These are phyloP conservation scores for Linderniella brevidens DNA, from an alignment of 257 asterid species.

Conservation along the genomic window DNA sequence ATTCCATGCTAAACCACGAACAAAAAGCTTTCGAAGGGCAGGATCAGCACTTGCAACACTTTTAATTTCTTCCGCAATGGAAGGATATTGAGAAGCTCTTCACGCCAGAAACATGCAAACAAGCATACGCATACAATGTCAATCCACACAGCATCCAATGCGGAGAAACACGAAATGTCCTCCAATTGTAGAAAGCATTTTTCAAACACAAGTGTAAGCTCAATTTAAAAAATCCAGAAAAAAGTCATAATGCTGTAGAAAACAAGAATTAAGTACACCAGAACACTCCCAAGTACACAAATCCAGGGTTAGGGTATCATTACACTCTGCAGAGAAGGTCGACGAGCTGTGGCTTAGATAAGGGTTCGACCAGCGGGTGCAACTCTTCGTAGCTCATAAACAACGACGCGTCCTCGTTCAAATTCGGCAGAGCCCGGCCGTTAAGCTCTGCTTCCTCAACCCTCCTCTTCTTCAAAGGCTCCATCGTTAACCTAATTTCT, in stretches of 20 bases:
- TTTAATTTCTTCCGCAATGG: slow-evolving; percentile 88
- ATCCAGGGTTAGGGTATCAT: slow-evolving; percentile 7
- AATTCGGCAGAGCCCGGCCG: slow-evolving; percentile 18
- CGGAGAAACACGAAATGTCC: slow-evolving; percentile 17
- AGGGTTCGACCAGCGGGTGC: slow-evolving; percentile 62
- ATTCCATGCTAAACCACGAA: slow-evolving; percentile 95
- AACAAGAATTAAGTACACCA: background rate
- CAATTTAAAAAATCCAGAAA: background rate
- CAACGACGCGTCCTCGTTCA: slow-evolving; percentile 16
- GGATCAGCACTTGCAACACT: slow-evolving; percentile 96
- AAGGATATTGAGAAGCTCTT: slow-evolving; percentile 80
- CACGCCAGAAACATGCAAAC: slow-evolving; percentile 89
- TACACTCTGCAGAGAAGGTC: slow-evolving; percentile 71
- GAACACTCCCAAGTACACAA: background rate
- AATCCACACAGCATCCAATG: slow-evolving; percentile 43
- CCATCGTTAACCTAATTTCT: slow-evolving; percentile 20
- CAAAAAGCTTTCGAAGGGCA: slow-evolving; percentile 94
- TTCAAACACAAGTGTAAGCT: slow-evolving; percentile 18
- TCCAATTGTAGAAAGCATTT: slow-evolving; percentile 12
- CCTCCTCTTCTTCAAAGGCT: slow-evolving; percentile 68
- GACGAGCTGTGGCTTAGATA: slow-evolving; percentile 62
- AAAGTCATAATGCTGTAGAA: background rate
- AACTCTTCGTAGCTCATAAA: slow-evolving; percentile 30
- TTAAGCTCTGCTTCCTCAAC: slow-evolving; percentile 27
- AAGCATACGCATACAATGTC: slow-evolving; percentile 69